Evolutionary conservation across 1,284 basidiomycete genomes (phyloP).

Genomic region (Meripilus lineatus): DNA sequence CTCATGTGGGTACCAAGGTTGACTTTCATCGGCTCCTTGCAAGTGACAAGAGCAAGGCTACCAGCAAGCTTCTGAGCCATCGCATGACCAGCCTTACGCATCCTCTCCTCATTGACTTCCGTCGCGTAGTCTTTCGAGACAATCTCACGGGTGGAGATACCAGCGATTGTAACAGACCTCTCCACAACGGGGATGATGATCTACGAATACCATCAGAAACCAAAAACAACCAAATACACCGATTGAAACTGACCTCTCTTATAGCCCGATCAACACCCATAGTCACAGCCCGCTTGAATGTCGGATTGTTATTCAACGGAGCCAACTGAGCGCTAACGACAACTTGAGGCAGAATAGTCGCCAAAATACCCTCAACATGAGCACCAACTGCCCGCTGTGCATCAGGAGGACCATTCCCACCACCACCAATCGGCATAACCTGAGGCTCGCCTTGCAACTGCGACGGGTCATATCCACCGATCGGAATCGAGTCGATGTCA

Average conservation of each 20-base stretch:
- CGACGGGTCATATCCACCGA: slow-evolving; percentile 57
- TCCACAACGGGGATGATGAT: slow-evolving; percentile 98
- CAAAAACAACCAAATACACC: neutral
- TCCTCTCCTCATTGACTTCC: slow-evolving; percentile 87
- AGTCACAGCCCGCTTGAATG: slow-evolving; percentile 90
- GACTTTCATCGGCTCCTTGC: slow-evolving; percentile 95
- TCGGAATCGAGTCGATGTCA: slow-evolving; percentile 67
- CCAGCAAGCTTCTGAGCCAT: slow-evolving; percentile 98
- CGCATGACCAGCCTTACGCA: slow-evolving; percentile 89
- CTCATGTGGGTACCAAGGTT: slow-evolving; percentile 92
- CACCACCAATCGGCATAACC: slow-evolving; percentile 45
- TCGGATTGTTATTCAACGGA: slow-evolving; percentile 72
- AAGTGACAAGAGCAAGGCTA: slow-evolving; percentile 94
- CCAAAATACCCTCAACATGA: slow-evolving; percentile 79
- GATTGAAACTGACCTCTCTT: slow-evolving; percentile 65
- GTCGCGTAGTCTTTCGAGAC: slow-evolving; percentile 97
- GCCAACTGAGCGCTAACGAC: slow-evolving; percentile 73
- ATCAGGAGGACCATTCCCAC: slow-evolving; percentile 50
- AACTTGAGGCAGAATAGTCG: slow-evolving; percentile 68
- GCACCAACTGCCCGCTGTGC: slow-evolving; percentile 58
- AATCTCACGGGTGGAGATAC: slow-evolving; percentile 95
- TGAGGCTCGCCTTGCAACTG: slow-evolving; percentile 50
- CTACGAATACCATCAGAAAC: slow-evolving; percentile 31
- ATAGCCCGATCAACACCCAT: slow-evolving; percentile 93
- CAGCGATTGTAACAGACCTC: slow-evolving; percentile 98